phyloP scores from a whole-genome alignment of 2,329 filamentous ascomycete genomes.

The Talaromyces albobiverticillius region DNA sequence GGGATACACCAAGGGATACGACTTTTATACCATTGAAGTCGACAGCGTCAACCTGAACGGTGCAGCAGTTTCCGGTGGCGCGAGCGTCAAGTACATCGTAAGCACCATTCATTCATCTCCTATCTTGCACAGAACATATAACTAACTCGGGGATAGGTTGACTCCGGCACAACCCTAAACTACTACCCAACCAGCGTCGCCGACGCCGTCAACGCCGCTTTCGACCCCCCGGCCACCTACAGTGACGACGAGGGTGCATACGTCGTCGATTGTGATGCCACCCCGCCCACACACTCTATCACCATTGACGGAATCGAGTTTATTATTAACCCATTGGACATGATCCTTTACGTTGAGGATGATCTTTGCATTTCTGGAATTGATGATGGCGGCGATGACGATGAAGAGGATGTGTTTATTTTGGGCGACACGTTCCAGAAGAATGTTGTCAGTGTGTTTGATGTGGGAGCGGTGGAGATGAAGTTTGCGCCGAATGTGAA shows the following conservation, averaged over 20 bases:
- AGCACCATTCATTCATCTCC: too few relatives aligned
- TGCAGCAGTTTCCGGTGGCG: slow-evolving; percentile 13
- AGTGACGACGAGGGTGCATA: slow-evolving; percentile 29
- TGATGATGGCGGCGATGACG: slow-evolving; percentile 26
- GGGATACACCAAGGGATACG: slow-evolving; percentile 16
- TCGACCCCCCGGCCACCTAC: slow-evolving; percentile 41
- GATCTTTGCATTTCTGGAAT: slow-evolving; percentile 23
- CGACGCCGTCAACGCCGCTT: slow-evolving; percentile 40
- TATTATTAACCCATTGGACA: slow-evolving; percentile 27
- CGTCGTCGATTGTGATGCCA: slow-evolving; percentile 4
- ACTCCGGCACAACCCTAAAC: slow-evolving; percentile 30
- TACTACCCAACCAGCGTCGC: slow-evolving; percentile 40
- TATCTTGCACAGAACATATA: too few relatives aligned
- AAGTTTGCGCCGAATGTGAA: slow-evolving; percentile 37
- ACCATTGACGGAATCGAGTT: slow-evolving; percentile 28
- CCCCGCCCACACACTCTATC: not conserved
- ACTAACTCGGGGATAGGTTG: slow-evolving; percentile 22
- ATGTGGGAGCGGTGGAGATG: slow-evolving; percentile 48
- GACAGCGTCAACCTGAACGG: slow-evolving; percentile 16
- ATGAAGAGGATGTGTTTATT: slow-evolving; percentile 31
- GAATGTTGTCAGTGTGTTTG: slow-evolving; percentile 51
- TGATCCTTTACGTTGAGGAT: slow-evolving; percentile 26
- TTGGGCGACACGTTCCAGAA: slow-evolving; percentile 50
- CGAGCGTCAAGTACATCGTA: slow-evolving; percentile 18
- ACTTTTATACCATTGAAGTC: slow-evolving; percentile 21